These are phyloP conservation scores for Wickerhamiella dianesei DNA, from an alignment of 805 yeast species.

Conservation along the genomic window DNA sequence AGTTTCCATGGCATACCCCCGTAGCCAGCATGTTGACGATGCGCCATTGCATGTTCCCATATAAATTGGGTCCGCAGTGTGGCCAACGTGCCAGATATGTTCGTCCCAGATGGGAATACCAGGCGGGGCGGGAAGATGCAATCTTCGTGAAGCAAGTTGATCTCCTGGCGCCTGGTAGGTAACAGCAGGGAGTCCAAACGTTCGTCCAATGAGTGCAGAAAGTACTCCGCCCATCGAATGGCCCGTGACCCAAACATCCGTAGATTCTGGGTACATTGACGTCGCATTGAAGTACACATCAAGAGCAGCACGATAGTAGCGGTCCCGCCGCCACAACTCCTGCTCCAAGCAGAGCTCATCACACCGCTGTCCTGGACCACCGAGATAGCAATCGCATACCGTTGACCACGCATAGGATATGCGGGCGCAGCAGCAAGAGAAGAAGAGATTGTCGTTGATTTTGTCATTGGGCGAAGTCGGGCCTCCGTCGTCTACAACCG, in stretches of 20 bases:
- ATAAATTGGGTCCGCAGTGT: constrained; percentile 91
- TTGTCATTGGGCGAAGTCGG: constrained; percentile 77
- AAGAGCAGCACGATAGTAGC: constrained; percentile 68
- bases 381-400: constrained; percentile 83
- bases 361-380: constrained; percentile 50
- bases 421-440: constrained; percentile 93
- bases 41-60: constrained; percentile 97
- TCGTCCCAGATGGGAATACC: constrained; percentile 68
- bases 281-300: constrained; percentile 66
- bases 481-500: constrained; percentile 37
- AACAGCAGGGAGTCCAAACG: constrained; percentile 81
- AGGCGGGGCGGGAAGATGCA: constrained; percentile 89
- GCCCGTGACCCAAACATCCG: constrained; percentile 77
- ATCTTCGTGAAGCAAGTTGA: constrained; percentile 60
- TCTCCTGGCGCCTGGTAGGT: constrained; percentile 94
- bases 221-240: constrained; percentile 91
- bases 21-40: constrained; percentile 72
- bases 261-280: constrained; percentile 46
- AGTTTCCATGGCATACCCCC: constrained; percentile 95
- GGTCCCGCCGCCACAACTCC: constrained; percentile 58
- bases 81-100: constrained; percentile 89
- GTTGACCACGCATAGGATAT: constrained; percentile 85
- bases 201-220: constrained; percentile 67
- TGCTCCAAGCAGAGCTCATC: constrained; percentile 74
- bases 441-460: constrained; percentile 72